A percentile compares a stretch with the other conserved stretches of the same genome.
phyloP scores from a whole-genome alignment of 306 rosid species.

The Lagenaria siceraria region DNA sequence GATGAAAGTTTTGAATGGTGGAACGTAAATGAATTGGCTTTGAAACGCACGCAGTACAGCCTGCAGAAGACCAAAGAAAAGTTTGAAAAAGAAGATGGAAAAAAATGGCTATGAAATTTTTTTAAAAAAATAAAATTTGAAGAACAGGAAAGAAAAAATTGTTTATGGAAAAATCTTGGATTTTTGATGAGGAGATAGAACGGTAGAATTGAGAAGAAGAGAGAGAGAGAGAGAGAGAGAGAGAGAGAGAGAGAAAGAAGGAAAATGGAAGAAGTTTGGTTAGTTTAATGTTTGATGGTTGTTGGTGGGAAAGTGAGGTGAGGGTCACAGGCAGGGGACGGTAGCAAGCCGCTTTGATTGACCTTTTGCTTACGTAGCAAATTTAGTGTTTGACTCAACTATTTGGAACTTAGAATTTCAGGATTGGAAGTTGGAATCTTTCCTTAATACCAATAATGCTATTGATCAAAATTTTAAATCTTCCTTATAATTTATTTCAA shows the following conservation, averaged over 20 bases:
- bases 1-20: not conserved
- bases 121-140: not conserved
- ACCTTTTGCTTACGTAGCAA: constrained; percentile 11
- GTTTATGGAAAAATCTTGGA: not conserved
- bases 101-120: not conserved
- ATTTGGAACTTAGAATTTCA: not conserved
- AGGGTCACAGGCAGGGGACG: constrained; percentile 7
- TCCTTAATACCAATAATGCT: not conserved
- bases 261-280: not conserved
- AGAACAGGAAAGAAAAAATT: not conserved
- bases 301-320: constrained; percentile 10
- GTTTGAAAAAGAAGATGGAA: not conserved
- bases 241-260: too few species aligned
- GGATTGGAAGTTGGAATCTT: not conserved
- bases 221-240: too few species aligned
- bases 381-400: constrained; percentile 7
- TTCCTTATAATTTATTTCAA: not conserved
- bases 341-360: constrained; percentile 7
- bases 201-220: not conserved
- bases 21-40: constrained; percentile 18
- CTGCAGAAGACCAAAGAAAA: constrained; percentile 17
- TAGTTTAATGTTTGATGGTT: not conserved
- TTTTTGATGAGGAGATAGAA: not conserved
- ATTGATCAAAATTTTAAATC: not conserved
- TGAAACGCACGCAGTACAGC: not conserved